A percentile compares a stretch with the other conserved stretches of the same genome.
phyloP scores from a whole-genome alignment of 495 filamentous ascomycete genomes.

The Daldinia childiae region DNA sequence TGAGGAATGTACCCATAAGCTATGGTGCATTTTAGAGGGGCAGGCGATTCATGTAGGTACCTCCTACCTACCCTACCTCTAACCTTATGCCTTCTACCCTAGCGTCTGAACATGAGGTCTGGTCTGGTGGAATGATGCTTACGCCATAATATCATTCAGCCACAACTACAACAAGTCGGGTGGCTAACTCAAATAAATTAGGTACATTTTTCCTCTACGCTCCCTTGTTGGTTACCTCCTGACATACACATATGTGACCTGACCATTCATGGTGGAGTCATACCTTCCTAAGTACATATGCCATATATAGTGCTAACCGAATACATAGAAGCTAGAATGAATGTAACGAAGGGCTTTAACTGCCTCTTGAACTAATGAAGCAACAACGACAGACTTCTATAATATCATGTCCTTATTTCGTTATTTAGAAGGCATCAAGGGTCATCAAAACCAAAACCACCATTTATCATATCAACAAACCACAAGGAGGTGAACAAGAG shows the following conservation, averaged over 20 bases:
- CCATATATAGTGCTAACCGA: neutral
- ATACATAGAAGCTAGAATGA: neutral
- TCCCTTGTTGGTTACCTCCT: slow-evolving; percentile 21
- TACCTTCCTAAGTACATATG: neutral
- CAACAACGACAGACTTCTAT: neutral
- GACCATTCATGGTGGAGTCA: neutral
- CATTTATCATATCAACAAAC: neutral
- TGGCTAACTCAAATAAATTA: neutral
- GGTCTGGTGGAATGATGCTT: neutral
- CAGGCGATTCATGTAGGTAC: neutral
- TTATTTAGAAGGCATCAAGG: neutral
- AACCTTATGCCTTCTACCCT: neutral
- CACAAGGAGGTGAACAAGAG: neutral
- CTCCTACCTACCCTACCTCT: too few relatives aligned
- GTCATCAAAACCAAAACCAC: neutral
- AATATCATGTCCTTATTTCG: neutral
- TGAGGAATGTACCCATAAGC: neutral
- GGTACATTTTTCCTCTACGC: too few relatives aligned
- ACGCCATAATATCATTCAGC: neutral
- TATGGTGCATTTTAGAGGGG: neutral
- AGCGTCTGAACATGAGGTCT: neutral
- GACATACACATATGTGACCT: neutral
- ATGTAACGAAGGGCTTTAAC: neutral
- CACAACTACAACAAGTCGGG: neutral
- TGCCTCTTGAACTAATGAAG: neutral